phyloP scores from a whole-genome alignment of 192 early-diverging fungal species.

The Backusella circina region DNA sequence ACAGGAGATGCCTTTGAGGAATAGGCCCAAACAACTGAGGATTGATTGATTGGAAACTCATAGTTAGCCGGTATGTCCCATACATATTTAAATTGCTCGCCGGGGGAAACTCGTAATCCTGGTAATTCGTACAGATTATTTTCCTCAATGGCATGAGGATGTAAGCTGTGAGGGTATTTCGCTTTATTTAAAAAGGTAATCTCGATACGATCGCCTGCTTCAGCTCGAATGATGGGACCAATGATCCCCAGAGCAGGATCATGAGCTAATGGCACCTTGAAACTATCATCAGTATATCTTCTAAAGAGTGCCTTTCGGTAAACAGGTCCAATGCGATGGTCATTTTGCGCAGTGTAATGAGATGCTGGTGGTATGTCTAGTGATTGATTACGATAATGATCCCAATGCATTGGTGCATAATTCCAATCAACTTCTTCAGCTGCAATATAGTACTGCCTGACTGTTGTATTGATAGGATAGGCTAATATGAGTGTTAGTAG shows the following conservation, averaged over 20 bases:
- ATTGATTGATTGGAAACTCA: constrained; percentile 22
- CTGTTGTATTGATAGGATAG: background rate
- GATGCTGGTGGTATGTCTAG: constrained; percentile 17
- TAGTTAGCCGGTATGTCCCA: constrained; percentile 30
- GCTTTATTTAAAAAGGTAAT: constrained; percentile 35
- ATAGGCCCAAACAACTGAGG: constrained; percentile 35
- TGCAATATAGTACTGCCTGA: constrained; percentile 38
- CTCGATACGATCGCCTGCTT: constrained; percentile 31
- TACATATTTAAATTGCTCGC: constrained; percentile 26
- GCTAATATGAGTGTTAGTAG: background rate
- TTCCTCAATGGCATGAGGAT: constrained; percentile 25
- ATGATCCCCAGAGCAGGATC: constrained; percentile 29
- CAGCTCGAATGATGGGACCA: constrained; percentile 39
- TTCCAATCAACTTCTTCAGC: constrained; percentile 43
- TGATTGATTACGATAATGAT: constrained; percentile 32
- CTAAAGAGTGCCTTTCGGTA: constrained; percentile 39
- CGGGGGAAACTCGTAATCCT: constrained; percentile 13
- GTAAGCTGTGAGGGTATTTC: constrained; percentile 21
- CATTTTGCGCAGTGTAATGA: constrained; percentile 25
- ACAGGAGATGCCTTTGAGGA: constrained; percentile 24
- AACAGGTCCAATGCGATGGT: constrained; percentile 26
- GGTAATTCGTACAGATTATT: background rate
- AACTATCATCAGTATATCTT: constrained; percentile 33
- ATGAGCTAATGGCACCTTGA: constrained; percentile 26
- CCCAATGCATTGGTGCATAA: constrained; percentile 38